These are phyloP conservation scores for Monilinia fructicola DNA, from an alignment of 2,329 filamentous ascomycete species.

Conservation along the genomic window DNA sequence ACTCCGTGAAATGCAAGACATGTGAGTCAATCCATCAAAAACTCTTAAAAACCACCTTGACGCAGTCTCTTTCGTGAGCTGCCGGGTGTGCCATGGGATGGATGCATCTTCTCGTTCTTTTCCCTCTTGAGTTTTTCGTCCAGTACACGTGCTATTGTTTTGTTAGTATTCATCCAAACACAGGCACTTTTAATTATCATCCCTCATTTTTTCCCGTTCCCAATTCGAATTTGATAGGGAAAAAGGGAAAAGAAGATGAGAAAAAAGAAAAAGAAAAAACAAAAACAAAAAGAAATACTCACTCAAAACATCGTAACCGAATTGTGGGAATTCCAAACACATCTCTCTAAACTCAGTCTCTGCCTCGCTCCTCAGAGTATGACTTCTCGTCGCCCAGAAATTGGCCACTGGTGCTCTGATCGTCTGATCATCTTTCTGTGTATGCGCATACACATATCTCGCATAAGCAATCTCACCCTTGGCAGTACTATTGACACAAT, in stretches of 20 bases:
- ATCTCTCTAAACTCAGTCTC: constrained; percentile 81
- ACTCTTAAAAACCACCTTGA: constrained; percentile 27
- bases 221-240: too few species aligned
- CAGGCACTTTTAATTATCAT: background rate
- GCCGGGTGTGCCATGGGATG: constrained; percentile 45
- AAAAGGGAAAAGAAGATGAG: background rate
- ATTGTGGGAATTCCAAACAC: constrained; percentile 87
- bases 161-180: constrained; percentile 26
- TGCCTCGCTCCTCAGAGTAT: constrained; percentile 80
- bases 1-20: background rate
- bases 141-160: constrained; percentile 55
- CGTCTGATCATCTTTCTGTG: constrained; percentile 63
- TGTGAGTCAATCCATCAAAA: background rate
- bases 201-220: background rate
- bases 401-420: constrained; percentile 83
- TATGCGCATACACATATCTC: constrained; percentile 83
- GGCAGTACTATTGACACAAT: constrained; percentile 83
- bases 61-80: constrained; percentile 58
- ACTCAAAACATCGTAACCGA: constrained; percentile 90
- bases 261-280: background rate
- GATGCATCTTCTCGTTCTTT: constrained; percentile 53
- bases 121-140: constrained; percentile 67
- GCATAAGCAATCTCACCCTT: constrained; percentile 91
- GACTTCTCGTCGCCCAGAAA: constrained; percentile 82
- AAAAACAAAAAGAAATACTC: constrained; percentile 39